These are phyloP conservation scores for Dissophora globulifera DNA, from an alignment of 192 early-diverging fungal genomes.

Conservation along the genomic window DNA sequence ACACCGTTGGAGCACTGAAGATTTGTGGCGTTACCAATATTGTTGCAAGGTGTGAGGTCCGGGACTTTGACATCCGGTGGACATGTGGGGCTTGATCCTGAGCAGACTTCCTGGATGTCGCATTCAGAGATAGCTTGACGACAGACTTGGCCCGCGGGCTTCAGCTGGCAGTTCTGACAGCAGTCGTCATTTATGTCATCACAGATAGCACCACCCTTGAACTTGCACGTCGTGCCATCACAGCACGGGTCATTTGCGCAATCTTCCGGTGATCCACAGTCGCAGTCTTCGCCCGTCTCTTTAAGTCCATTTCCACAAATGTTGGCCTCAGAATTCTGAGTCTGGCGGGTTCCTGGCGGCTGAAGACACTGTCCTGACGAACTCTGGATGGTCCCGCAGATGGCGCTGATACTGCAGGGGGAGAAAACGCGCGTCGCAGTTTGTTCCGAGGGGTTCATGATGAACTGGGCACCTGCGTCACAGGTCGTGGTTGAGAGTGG, in stretches of 20 bases:
- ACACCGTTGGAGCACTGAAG: conserved; percentile 75
- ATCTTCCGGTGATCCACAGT: conserved; percentile 77
- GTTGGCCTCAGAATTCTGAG: conserved; percentile 45
- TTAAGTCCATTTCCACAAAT: conserved; percentile 97
- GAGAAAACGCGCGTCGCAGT: conserved; percentile 71
- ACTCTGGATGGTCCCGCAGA: conserved; percentile 42
- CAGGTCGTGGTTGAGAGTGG: conserved; percentile 75
- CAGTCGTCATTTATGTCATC: conserved; percentile 86
- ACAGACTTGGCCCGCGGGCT: conserved; percentile 70
- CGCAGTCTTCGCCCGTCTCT: conserved; percentile 92
- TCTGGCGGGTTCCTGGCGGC: conserved; percentile 37
- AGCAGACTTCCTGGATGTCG: conserved; percentile 82
- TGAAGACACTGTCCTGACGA: conserved; percentile 41
- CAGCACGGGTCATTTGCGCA: conserved; percentile 86
- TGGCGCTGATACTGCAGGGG: conserved; percentile 50
- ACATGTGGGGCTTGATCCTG: conserved; percentile 76
- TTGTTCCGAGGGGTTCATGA: conserved; percentile 84
- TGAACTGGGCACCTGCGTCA: conserved; percentile 69
- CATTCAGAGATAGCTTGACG: conserved; percentile 80
- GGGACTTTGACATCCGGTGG: conserved; percentile 72
- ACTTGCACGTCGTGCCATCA: conserved; percentile 81
- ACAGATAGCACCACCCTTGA: conserved; percentile 80
- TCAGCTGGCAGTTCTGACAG: conserved; percentile 79
- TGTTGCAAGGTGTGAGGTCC: conserved; percentile 73
- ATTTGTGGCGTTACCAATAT: conserved; percentile 43